A percentile compares a stretch with the other conserved stretches of the same genome.
Evolutionary conservation across 257 asterid genomes (phyloP).

Genomic region (Nicotiana otophora): DNA sequence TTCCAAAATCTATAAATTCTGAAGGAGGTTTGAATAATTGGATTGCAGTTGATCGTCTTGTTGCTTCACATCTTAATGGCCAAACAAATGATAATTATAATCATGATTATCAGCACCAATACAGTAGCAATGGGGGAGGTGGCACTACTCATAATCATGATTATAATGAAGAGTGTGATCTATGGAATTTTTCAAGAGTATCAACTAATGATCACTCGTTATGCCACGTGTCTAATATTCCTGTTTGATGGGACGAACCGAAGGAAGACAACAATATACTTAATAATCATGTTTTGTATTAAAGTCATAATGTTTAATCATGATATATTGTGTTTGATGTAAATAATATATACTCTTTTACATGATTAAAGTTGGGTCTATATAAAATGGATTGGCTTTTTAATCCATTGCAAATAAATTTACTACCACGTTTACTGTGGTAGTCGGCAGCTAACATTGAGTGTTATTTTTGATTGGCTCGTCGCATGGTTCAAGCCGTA

Average conservation of each 20-base stretch:
- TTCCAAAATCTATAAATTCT: constrained; percentile 15
- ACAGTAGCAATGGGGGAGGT: background rate
- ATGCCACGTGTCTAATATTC: constrained; percentile 50
- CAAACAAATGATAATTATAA: constrained; percentile 28
- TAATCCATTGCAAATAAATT: background rate
- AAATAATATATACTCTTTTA: background rate
- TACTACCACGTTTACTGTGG: background rate
- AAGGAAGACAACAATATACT: background rate
- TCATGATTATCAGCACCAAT: constrained; percentile 25
- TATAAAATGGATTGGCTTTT: background rate
- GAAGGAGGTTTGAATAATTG: constrained; percentile 37
- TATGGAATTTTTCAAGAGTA: constrained; percentile 55
- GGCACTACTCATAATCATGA: background rate
- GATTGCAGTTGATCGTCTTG: constrained; percentile 70
- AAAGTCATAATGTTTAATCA: constrained; percentile 2
- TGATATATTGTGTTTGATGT: background rate
- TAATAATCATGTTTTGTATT: background rate
- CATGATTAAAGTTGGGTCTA: background rate
- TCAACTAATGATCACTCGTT: constrained; percentile 54
- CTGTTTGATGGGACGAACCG: background rate
- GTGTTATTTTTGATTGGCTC: too few species aligned
- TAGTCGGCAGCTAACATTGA: too few species aligned
- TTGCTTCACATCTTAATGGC: constrained; percentile 89
- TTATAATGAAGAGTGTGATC: constrained; percentile 1
- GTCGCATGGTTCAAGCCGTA: too few species aligned